These are phyloP conservation scores for Sergeia podlipaevii DNA, from an alignment of 208 protist genomes.

Conservation along the genomic window DNA sequence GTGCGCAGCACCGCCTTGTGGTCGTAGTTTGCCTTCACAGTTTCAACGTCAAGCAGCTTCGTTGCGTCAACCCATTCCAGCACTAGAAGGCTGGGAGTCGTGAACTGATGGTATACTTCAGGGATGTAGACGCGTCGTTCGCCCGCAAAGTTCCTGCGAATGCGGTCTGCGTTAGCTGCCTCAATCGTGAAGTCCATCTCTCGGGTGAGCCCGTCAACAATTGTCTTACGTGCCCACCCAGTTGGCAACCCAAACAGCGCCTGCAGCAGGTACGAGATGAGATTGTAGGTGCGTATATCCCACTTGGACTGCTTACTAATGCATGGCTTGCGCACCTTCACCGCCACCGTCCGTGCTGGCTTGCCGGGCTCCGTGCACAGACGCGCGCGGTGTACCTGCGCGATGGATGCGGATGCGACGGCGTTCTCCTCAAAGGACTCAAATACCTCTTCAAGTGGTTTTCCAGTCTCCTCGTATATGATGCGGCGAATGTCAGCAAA, in stretches of 20 bases:
- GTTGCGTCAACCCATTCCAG: constrained; percentile 93
- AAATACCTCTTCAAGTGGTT: constrained; percentile 74
- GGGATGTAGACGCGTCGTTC: constrained; percentile 60
- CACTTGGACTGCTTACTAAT: constrained; percentile 74
- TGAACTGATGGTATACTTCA: constrained; percentile 45
- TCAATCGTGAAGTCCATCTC: constrained; percentile 87
- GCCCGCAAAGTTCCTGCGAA: constrained; percentile 34
- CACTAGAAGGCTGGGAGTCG: constrained; percentile 71
- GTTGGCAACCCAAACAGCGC: constrained; percentile 73
- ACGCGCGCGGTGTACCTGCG: constrained; percentile 89
- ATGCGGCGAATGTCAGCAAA: constrained; percentile 38
- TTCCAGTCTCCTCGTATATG: constrained; percentile 64
- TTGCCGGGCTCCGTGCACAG: constrained; percentile 11
- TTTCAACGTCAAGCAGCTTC: constrained; percentile 64
- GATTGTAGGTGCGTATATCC: constrained; percentile 74
- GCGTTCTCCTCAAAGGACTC: constrained; percentile 82
- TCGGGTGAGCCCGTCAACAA: constrained; percentile 64
- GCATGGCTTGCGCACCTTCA: constrained; percentile 93
- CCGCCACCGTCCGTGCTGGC: constrained; percentile 61
- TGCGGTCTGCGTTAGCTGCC: constrained; percentile 56
- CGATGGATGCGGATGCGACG: constrained; percentile 93
- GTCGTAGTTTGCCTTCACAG: constrained; percentile 46
- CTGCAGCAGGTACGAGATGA: constrained; percentile 61
- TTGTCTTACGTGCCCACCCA: constrained; percentile 55
- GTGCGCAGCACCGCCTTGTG: constrained; percentile 41